Conservation (phyloP, 495 filamentous ascomycete species). For the Penicillium tannophilum region DNA sequence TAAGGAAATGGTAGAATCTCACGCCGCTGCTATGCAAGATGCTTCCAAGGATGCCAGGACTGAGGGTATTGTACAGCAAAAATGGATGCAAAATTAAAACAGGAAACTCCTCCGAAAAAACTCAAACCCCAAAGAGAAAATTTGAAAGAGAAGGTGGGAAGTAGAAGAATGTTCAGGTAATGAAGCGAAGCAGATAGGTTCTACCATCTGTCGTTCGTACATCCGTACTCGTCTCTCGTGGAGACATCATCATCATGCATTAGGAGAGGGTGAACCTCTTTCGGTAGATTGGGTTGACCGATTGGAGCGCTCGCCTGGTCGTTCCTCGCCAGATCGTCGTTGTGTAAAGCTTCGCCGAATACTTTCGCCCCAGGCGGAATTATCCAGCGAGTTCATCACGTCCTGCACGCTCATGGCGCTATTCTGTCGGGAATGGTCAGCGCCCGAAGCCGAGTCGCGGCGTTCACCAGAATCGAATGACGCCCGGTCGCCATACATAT, state of each 20-base stretch:
- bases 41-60: constrained; percentile 19
- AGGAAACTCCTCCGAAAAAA: constrained; percentile 6
- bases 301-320: constrained; percentile 3
- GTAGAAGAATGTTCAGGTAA: constrained; percentile 28
- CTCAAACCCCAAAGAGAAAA: constrained; percentile 10
- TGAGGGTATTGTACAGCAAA: constrained; percentile 27
- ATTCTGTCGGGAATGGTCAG: constrained; percentile 44
- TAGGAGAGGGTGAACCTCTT: not conserved
- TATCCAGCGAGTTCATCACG: constrained; percentile 78
- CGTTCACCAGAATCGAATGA: constrained; percentile 33
- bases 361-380: constrained; percentile 90
- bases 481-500: constrained; percentile 29
- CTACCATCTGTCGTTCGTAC: constrained; percentile 9
- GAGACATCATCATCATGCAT: constrained; percentile 13
- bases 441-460: constrained; percentile 13
- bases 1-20: constrained; percentile 11
- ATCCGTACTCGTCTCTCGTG: constrained; percentile 21
- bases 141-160: not conserved
- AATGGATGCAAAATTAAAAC: constrained; percentile 10
- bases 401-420: constrained; percentile 76
- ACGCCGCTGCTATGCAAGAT: constrained; percentile 38
- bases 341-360: constrained; percentile 85
- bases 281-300: not conserved
- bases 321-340: constrained; percentile 53
- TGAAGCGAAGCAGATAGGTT: not conserved